Percentiles rank a stretch among this genome's conserved stretches.
phyloP scores from a whole-genome alignment of 2,329 filamentous ascomycete species.

The Xylariomycetidae sp. region DNA sequence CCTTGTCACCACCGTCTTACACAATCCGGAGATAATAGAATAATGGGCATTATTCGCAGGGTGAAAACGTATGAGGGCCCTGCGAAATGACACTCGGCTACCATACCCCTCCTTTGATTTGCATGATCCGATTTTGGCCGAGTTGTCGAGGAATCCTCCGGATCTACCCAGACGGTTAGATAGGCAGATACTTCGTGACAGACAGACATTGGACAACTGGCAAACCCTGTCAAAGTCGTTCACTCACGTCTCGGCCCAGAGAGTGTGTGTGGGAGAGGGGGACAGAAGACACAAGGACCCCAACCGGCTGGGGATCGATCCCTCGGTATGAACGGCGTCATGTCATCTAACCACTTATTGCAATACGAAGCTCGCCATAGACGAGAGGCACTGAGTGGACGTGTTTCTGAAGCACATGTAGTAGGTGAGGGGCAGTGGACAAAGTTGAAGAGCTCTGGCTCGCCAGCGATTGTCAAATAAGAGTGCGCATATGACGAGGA shows the following conservation, averaged over 20 bases:
- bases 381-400: slow-evolving; percentile 19
- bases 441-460: slow-evolving; percentile 23
- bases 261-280: too few relatives aligned
- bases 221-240: too few relatives aligned
- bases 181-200: too few relatives aligned
- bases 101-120: slow-evolving; percentile 16
- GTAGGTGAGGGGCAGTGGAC: slow-evolving; percentile 24
- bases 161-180: too few relatives aligned
- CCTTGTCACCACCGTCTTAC: slow-evolving; percentile 22
- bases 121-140: slow-evolving; percentile 18
- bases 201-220: too few relatives aligned
- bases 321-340: too few relatives aligned
- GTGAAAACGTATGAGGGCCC: background rate
- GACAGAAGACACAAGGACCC: too few relatives aligned
- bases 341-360: slow-evolving; percentile 5
- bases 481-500: slow-evolving; percentile 19
- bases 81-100: background rate
- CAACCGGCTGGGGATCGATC: too few relatives aligned
- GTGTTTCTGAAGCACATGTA: slow-evolving; percentile 20
- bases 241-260: too few relatives aligned
- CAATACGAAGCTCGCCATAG: slow-evolving; percentile 19
- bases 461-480: slow-evolving; percentile 26
- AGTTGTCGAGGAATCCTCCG: too few relatives aligned
- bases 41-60: slow-evolving; percentile 16
- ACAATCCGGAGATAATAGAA: slow-evolving; percentile 28